phyloP scores from a whole-genome alignment of 2,329 filamentous ascomycete species.

The Aureobasidium sp. region DNA sequence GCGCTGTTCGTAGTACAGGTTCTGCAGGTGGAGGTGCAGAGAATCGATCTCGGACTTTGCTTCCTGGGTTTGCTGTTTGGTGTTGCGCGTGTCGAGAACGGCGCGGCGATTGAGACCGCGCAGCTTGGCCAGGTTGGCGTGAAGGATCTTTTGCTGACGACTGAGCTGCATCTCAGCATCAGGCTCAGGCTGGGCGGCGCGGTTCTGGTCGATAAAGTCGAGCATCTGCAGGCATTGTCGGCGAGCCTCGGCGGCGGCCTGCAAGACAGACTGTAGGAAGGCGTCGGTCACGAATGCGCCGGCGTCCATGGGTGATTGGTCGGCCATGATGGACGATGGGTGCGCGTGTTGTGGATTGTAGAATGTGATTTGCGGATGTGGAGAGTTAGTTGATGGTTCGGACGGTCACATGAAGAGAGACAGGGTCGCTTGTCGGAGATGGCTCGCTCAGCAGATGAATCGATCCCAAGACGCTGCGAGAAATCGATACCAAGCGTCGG shows the following conservation, averaged over 20 bases:
- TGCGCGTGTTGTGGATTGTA: background rate
- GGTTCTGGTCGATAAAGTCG: constrained; percentile 44
- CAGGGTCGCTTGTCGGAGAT: constrained; percentile 1
- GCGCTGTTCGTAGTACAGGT: constrained; percentile 91
- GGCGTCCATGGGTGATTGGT: constrained; percentile 15
- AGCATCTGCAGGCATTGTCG: constrained; percentile 57
- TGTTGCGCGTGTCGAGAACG: constrained; percentile 71
- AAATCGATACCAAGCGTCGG: background rate
- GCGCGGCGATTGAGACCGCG: constrained; percentile 77
- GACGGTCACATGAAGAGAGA: background rate
- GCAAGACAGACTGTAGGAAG: constrained; percentile 58
- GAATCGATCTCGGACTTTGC: constrained; percentile 84
- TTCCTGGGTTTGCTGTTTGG: constrained; percentile 78
- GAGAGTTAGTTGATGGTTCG: background rate
- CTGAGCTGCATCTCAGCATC: constrained; percentile 52
- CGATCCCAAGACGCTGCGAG: background rate
- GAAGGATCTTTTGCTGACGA: constrained; percentile 70
- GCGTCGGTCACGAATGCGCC: constrained; percentile 49
- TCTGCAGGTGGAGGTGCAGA: constrained; percentile 86
- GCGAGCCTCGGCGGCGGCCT: constrained; percentile 64
- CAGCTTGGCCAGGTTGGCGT: constrained; percentile 69
- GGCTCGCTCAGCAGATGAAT: background rate
- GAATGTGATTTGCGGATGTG: constrained; percentile 1
- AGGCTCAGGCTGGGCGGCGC: constrained; percentile 35
- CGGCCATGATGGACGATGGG: background rate